phyloP scores from a whole-genome alignment of 75 land plant species.

The Sequoiadendron giganteum region DNA sequence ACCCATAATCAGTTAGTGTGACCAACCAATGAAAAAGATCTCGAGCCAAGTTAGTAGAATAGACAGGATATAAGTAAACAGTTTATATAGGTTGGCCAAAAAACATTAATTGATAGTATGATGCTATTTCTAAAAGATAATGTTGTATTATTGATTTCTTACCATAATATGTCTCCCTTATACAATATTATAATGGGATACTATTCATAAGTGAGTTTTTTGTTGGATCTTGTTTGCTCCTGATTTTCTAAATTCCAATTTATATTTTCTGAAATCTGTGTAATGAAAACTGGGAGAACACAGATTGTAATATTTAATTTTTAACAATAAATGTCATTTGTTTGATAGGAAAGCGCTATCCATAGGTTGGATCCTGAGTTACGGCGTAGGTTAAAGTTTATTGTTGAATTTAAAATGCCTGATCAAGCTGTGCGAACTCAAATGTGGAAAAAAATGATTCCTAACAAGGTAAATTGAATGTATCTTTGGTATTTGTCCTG shows the following conservation, averaged over 20 bases:
- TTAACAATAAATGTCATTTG: slow-evolving; percentile 1
- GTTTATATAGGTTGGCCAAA: background rate
- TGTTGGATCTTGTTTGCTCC: background rate
- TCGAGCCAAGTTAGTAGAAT: background rate
- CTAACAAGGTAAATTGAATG: slow-evolving; percentile 17
- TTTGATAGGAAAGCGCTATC: slow-evolving; percentile 16
- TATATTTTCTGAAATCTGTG: background rate
- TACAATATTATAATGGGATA: background rate
- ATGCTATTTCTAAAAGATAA: background rate
- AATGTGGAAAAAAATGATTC: slow-evolving; percentile 34
- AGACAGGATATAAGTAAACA: background rate
- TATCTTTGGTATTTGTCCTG: background rate
- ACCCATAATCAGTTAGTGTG: background rate
- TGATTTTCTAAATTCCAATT: background rate
- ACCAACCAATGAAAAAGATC: background rate
- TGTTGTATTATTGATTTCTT: background rate
- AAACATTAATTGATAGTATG: background rate
- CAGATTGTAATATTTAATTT: background rate
- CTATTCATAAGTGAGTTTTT: background rate
- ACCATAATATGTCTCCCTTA: background rate
- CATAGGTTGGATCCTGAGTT: slow-evolving; percentile 28
- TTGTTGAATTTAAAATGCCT: slow-evolving; percentile 34
- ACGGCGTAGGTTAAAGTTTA: slow-evolving; percentile 19
- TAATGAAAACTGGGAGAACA: background rate
- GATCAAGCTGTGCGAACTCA: slow-evolving; percentile 23